Evolutionary conservation across 768 basidiomycete species (phyloP), one percentile per base, ranked within the genome.

Genomic region (Auriscalpium vulgare): DNA sequence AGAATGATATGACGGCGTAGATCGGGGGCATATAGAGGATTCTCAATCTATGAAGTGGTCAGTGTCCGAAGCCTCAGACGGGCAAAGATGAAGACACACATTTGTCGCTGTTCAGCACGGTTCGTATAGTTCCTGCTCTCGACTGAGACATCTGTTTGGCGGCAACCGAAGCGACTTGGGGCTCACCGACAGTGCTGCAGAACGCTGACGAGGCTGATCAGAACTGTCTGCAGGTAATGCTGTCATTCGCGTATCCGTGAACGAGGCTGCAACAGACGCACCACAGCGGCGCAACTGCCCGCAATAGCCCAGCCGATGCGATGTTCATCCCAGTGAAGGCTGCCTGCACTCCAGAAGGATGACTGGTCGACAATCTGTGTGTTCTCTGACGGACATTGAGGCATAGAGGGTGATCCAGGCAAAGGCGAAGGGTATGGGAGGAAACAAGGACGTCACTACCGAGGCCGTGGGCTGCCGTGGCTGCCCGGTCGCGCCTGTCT

Each of bases 11-110:
- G 59, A 92, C 72, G 29, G 85, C 85, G 67, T 88, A 92, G 45
- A 92, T 76, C 1, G 83, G 80, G 2, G 91, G 90, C 89, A 93
- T 88, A 63, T 89, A 90, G 59, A 92, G 65, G 47, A 92, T 82
- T 56, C 90, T 83, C n/a, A 91, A 63, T 56, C 87, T 89, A 65
- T 13, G 43, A 50, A n/a, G 45, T 2, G 8, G 23, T 47, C 37
- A 21, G 49, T 56, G 13, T 21, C 21, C 21, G 10, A 17, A 14
- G 16, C 49, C 48, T 43, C 17, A 34, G 2, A 36, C 49, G 40
- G n/a, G 37, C 47, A 21, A 23, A 49, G 44, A 45, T 48, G 50
- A 13, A 47, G 14, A 58, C 66, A 63, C 64, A 88, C 90, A 91
- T 81, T 71, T 92, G 90, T 52, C 88, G 83, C 67, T 92, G 90